phyloP scores from a whole-genome alignment of 2,329 filamentous ascomycete species.

The Exserohilum rostratum region DNA sequence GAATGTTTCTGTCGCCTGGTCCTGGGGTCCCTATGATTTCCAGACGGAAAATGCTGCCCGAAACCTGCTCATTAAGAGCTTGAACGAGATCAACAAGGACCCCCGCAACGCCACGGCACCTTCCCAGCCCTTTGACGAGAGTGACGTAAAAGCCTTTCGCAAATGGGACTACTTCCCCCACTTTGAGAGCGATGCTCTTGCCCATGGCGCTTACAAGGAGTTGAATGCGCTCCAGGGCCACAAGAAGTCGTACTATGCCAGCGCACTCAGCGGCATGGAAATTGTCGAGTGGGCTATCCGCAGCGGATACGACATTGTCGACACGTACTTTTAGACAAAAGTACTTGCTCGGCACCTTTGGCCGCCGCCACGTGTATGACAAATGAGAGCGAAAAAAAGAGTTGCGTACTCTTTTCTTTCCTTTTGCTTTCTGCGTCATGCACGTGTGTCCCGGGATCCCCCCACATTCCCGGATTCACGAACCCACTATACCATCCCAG shows the following conservation, averaged over 20 bases:
- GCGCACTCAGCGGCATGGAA: conserved; percentile 47
- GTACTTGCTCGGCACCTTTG: not conserved
- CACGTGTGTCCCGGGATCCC: too few relatives aligned
- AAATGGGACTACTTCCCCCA: conserved; percentile 51
- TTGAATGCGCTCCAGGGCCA: conserved; percentile 45
- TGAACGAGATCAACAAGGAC: conserved; percentile 46
- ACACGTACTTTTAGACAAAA: conserved; percentile 36
- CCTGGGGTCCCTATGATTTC: conserved; percentile 46
- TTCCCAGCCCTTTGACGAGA: conserved; percentile 23
- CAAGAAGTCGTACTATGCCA: conserved; percentile 47
- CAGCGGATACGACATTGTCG: conserved; percentile 43
- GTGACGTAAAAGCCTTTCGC: conserved; percentile 42
- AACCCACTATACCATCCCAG: too few relatives aligned
- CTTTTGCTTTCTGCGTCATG: not conserved
- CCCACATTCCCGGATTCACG: too few relatives aligned
- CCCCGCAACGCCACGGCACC: conserved; percentile 38
- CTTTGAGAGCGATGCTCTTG: conserved; percentile 37
- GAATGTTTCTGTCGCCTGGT: conserved; percentile 45
- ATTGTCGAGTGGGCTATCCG: conserved; percentile 48
- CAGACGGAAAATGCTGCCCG: conserved; percentile 35
- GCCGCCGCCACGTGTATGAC: too few relatives aligned
- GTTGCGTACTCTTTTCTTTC: not conserved
- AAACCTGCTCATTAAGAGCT: conserved; percentile 36
- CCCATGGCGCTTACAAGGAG: conserved; percentile 37
- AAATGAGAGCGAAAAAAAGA: too few relatives aligned